These are phyloP conservation scores for Euphorbia tirucalli DNA, from an alignment of 345 rosid species.

Conservation along the genomic window DNA sequence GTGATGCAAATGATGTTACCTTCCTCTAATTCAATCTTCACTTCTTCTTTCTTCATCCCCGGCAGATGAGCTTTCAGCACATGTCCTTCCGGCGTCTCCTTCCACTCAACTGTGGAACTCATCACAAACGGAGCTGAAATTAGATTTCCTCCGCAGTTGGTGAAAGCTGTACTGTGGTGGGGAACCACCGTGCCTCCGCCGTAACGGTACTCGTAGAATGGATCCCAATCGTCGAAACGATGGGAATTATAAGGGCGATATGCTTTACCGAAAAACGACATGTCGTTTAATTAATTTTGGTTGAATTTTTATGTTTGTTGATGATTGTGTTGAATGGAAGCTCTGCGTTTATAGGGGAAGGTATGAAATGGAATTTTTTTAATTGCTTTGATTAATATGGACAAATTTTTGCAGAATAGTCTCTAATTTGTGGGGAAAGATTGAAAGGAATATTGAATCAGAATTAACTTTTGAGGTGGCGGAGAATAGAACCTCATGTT, in stretches of 20 bases:
- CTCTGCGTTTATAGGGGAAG: too few species aligned
- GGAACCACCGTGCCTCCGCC: neutral
- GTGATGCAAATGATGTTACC: constrained; percentile 30
- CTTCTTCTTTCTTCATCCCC: constrained; percentile 34
- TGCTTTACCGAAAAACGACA: constrained; percentile 4
- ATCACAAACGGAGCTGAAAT: neutral
- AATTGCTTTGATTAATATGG: too few species aligned
- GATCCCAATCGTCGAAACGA: constrained; percentile 10
- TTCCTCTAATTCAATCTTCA: constrained; percentile 39
- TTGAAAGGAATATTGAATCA: neutral
- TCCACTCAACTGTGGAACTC: constrained; percentile 24
- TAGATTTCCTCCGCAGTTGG: neutral
- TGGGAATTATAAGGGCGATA: constrained; percentile 2
- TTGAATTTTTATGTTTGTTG: neutral
- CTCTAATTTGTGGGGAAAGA: neutral
- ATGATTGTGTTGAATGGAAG: too few species aligned
- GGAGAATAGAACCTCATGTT: too few species aligned
- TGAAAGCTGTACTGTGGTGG: constrained; percentile 12
- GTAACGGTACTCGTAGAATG: neutral
- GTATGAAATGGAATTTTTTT: too few species aligned
- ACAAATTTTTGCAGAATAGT: too few species aligned
- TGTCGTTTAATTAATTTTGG: constrained; percentile 8
- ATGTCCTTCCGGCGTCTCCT: constrained; percentile 38
- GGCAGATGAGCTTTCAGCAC: constrained; percentile 29
- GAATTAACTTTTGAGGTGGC: neutral